phyloP scores from a whole-genome alignment of 768 basidiomycete genomes.

The Gymnopilus dilepis region DNA sequence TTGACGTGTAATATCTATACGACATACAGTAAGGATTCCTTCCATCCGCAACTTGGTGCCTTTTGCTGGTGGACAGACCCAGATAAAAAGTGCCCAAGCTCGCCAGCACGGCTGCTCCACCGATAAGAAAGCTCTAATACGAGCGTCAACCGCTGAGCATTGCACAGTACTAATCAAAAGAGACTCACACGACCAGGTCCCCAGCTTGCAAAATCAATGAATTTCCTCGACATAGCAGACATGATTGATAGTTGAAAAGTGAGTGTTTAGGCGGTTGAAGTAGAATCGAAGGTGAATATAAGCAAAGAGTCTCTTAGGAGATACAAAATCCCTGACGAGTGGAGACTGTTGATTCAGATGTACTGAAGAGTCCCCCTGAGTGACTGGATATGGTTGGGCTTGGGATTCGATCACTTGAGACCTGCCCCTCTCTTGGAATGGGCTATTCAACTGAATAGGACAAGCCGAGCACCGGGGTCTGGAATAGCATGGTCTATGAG shows the following conservation, averaged over 20 bases:
- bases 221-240: background rate
- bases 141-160: no score
- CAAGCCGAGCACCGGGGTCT: background rate
- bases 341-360: background rate
- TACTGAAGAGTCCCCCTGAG: background rate
- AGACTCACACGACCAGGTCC: constrained; percentile 26
- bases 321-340: background rate
- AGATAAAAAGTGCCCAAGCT: constrained; percentile 36
- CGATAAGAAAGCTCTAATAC: constrained; percentile 38
- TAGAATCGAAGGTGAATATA: background rate
- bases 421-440: background rate
- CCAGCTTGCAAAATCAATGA: constrained; percentile 8
- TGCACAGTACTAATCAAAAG: background rate
- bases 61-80: constrained; percentile 32
- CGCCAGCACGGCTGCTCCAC: constrained; percentile 32
- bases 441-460: background rate
- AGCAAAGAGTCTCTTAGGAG: background rate
- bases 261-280: background rate
- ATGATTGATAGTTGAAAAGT: background rate
- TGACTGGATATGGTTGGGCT: background rate
- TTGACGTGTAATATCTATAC: background rate
- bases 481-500: background rate
- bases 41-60: constrained; percentile 31
- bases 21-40: constrained; percentile 38
- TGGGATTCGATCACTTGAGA: constrained; percentile 1